Conservation (phyloP, 2,329 filamentous ascomycete genomes). For the Colletotrichum theobromicola region DNA sequence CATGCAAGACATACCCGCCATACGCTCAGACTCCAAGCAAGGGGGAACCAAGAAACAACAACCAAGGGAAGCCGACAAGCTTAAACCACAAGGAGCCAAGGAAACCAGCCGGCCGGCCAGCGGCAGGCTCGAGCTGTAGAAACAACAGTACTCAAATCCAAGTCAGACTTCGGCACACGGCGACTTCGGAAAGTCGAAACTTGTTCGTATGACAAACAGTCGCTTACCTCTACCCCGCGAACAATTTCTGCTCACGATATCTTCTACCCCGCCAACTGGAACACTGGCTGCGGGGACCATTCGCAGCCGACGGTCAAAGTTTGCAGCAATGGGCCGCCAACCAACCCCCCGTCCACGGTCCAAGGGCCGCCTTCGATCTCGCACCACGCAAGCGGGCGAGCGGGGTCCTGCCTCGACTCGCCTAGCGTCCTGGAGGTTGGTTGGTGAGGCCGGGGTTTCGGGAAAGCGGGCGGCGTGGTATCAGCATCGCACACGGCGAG, state of each 20-base stretch:
- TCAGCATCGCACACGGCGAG: constrained; percentile 2
- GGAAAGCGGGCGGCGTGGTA: constrained; percentile 8
- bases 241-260: not conserved
- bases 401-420: constrained; percentile 1
- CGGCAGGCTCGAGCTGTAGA: not conserved
- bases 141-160: not conserved
- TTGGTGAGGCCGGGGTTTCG: not conserved
- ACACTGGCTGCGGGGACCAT: not conserved
- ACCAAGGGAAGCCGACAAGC: not conserved
- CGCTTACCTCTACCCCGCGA: not conserved
- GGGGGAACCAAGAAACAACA: not conserved
- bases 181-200: not conserved
- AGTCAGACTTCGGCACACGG: not conserved
- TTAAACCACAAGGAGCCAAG: not conserved
- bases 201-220: not conserved
- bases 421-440: not conserved
- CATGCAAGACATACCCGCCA: not conserved
- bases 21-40: not conserved
- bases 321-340: not conserved
- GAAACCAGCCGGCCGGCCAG: not conserved
- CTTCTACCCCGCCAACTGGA: constrained; percentile 17
- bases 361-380: not conserved
- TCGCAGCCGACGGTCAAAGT: not conserved
- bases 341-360: not conserved
- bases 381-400: not conserved